Evolutionary conservation across 176 grass and related monocot genomes (phyloP).

Genomic region (Oryza coarctata): DNA sequence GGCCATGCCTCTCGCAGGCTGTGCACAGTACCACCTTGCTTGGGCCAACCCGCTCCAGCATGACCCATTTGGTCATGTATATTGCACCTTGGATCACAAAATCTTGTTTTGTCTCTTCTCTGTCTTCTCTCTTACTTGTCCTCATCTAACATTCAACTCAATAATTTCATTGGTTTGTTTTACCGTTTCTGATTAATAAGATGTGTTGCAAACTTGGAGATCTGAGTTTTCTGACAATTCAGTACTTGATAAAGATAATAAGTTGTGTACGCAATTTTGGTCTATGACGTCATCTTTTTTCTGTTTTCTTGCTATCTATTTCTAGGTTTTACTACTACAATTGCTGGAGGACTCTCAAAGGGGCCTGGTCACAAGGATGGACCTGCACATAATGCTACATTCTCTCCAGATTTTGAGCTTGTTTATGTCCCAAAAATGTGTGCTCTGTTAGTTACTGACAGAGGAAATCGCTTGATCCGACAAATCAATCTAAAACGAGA

Average conservation of each 20-base stretch:
- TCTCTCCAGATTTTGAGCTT: constrained; percentile 65
- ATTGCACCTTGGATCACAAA: no score
- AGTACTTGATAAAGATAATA: neutral
- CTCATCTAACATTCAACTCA: neutral
- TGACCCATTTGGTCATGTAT: no score
- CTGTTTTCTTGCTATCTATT: constrained; percentile 21
- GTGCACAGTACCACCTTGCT: no score
- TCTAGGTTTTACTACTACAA: constrained; percentile 60
- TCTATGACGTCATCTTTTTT: neutral
- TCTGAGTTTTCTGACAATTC: neutral
- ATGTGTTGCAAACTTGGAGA: neutral
- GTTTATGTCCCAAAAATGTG: constrained; percentile 63
- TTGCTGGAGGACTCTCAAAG: constrained; percentile 56
- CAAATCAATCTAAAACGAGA: constrained; percentile 63
- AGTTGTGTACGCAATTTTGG: neutral
- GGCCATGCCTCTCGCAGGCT: no score
- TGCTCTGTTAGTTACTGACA: constrained; percentile 61
- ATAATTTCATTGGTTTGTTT: no score
- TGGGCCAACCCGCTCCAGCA: no score
- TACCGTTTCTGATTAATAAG: no score
- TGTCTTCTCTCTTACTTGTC: neutral
- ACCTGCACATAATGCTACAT: constrained; percentile 72
- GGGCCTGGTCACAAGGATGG: constrained; percentile 56
- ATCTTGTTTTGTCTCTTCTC: neutral
- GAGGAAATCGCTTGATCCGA: constrained; percentile 58